A percentile compares a stretch with the other conserved stretches of the same genome.
phyloP scores from a whole-genome alignment of 31 red algal genomes.

The Odonthalia washingtoniensis region DNA sequence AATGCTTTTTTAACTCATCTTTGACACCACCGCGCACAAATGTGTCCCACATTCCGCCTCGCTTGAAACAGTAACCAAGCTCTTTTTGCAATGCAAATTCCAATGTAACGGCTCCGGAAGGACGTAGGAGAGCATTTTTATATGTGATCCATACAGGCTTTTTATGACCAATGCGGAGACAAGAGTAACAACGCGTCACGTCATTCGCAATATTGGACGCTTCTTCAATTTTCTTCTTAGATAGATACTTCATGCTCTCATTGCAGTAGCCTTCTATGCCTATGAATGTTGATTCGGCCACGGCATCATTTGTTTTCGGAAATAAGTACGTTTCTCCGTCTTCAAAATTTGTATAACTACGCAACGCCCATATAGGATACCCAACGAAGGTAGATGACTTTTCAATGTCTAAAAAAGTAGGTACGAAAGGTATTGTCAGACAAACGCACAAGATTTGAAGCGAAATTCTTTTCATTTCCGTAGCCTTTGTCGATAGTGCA shows the following conservation, averaged over 20 bases:
- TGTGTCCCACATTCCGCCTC: not conserved
- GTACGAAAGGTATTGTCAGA: conserved; percentile 37
- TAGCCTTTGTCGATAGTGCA: conserved; percentile 40
- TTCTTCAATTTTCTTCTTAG: conserved; percentile 33
- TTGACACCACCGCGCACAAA: conserved; percentile 31
- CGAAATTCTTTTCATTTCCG: conserved; percentile 10
- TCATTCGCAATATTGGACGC: conserved; percentile 5
- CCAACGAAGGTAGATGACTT: conserved; percentile 18
- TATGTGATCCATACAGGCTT: conserved; percentile 35
- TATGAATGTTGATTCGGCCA: conserved; percentile 29
- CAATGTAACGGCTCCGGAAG: conserved; percentile 46
- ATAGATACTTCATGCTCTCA: conserved; percentile 29
- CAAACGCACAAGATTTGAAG: conserved; percentile 35
- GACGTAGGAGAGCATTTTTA: conserved; percentile 28
- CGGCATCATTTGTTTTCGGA: conserved; percentile 27
- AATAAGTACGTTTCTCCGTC: conserved; percentile 24
- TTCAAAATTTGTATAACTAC: conserved; percentile 61
- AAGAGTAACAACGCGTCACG: conserved; percentile 44
- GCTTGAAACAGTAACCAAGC: conserved; percentile 62
- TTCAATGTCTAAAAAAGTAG: no score
- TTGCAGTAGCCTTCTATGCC: conserved; percentile 42
- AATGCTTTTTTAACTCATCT: conserved; percentile 20
- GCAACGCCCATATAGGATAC: conserved; percentile 37
- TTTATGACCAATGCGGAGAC: conserved; percentile 41
- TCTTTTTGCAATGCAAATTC: conserved; percentile 42